Conservation (phyloP, 208 protist species). For the Leishmania arabica region DNA sequence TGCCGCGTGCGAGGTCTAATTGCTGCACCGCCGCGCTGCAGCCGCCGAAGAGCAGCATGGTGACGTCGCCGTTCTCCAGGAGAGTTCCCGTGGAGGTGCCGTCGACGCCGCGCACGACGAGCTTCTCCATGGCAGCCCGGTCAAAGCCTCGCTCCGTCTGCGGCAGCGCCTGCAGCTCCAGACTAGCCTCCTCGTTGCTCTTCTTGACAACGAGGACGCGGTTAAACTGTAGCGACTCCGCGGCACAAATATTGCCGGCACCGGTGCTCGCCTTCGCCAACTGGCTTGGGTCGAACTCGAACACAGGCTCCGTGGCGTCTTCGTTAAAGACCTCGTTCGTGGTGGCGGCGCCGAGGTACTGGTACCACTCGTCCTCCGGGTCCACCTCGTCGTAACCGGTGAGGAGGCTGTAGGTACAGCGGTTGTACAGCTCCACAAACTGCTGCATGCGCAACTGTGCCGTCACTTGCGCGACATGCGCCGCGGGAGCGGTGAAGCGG, state of each 20-base stretch:
- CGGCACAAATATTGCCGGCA: constrained; percentile 55
- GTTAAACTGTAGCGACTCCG: constrained; percentile 50
- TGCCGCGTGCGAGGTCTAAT: constrained; percentile 51
- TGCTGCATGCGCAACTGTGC: constrained; percentile 24
- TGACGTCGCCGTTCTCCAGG: constrained; percentile 54
- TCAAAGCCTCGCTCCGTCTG: constrained; percentile 46
- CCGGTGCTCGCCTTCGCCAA: constrained; percentile 29
- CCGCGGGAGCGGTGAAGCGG: constrained; percentile 37
- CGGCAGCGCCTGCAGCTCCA: constrained; percentile 29
- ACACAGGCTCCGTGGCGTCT: constrained; percentile 35
- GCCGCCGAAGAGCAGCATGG: constrained; percentile 49
- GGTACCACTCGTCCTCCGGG: constrained; percentile 40
- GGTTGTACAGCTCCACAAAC: constrained; percentile 65
- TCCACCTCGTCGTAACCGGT: constrained; percentile 38
- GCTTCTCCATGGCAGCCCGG: constrained; percentile 15
- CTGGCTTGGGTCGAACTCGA: constrained; percentile 38
- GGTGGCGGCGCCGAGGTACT: constrained; percentile 34
- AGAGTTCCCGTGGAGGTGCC: constrained; percentile 35
- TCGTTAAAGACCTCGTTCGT: constrained; percentile 32
- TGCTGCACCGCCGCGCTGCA: constrained; percentile 36
- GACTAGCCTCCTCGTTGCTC: constrained; percentile 15
- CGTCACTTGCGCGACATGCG: constrained; percentile 2
- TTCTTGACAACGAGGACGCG: constrained; percentile 50
- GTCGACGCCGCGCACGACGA: constrained; percentile 36
- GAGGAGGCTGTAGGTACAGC: constrained; percentile 57